phyloP scores from a whole-genome alignment of 148 eudicot genomes.

The Vaccinium vitisidaea region DNA sequence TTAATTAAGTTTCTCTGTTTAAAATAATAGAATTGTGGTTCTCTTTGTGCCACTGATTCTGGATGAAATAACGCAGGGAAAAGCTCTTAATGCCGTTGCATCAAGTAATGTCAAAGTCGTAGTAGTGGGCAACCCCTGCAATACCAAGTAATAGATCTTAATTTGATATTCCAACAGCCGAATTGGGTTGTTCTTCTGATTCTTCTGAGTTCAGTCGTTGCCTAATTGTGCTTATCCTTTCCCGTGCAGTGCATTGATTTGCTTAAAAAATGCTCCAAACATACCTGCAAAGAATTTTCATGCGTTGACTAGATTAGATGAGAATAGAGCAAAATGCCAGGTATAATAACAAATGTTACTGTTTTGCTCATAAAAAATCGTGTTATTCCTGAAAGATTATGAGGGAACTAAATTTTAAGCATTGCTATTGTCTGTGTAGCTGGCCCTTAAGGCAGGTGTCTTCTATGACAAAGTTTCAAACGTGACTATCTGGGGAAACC shows the following conservation, averaged over 20 bases:
- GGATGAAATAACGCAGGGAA: constrained; percentile 55
- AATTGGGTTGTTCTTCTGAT: background rate
- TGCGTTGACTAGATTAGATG: constrained; percentile 93
- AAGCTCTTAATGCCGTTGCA: constrained; percentile 95
- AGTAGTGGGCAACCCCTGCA: constrained; percentile 98
- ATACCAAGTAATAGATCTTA: constrained; percentile 69
- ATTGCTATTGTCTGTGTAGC: constrained; percentile 43
- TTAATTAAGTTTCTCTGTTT: background rate
- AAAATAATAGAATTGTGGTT: background rate
- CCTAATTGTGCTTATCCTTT: constrained; percentile 19
- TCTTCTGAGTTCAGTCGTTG: background rate
- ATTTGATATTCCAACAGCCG: background rate
- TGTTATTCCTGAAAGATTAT: background rate
- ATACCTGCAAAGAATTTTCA: constrained; percentile 97
- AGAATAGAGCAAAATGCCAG: constrained; percentile 99
- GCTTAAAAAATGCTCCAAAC: constrained; percentile 95
- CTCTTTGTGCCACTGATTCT: constrained; percentile 10
- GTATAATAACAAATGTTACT: constrained; percentile 21
- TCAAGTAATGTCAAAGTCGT: constrained; percentile 83
- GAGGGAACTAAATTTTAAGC: background rate
- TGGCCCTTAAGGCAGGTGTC: constrained; percentile 95
- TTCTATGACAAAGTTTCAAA: constrained; percentile 97
- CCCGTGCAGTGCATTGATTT: constrained; percentile 83
- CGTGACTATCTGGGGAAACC: constrained; percentile 99
- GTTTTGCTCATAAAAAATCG: background rate